Base-by-base conservation (phyloP, 78 protist species). In the Dictyostelium purpureum region DNA sequence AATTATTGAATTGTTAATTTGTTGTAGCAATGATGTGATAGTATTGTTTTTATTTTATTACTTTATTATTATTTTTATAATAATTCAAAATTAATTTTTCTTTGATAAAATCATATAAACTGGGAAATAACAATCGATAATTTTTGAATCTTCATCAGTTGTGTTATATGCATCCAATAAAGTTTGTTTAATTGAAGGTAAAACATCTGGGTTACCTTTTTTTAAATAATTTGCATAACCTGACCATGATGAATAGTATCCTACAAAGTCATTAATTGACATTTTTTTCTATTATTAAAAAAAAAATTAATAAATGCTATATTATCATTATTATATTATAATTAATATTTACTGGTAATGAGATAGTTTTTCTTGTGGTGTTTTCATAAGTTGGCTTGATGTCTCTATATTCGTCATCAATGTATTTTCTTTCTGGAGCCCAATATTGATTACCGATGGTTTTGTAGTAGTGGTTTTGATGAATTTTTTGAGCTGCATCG, bases 371-470 rank as follows among this genome's bases (percentile, higher is more conserved):
- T 81, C 89, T 66, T 4, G 21, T 24, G 7, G 82, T 85, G 43
- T 83, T 83, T 59, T 40, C 74, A 85, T 33, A 85, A 16, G 92
- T 19, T 73, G 92, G 92, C 9, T 56, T 52, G 14, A 85, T 85
- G 61, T 85, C 82, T 21, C 52, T 26, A 47, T 85, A 85, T 26
- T 31, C 35, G 43, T 61, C 26, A 74, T 85, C 92, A 7, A 85
- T 21, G 35, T 56, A 61, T 33, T 31, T 33, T 59, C 92, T 52
- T 37, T 85, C 70, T 45, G 70, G 56, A 59, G 80, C 49, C 92
- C 92, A 85, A 61, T 73, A 85, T 38, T 66, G 24, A 0, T 49
- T 37, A 18, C 81, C 90, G 14, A 82, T 21, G 6, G 56, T 56
- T 24, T 82, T 35, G 12, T 80, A 37, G 42, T 51, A 80, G 4